These are phyloP conservation scores for Pisolithus albus DNA, from an alignment of 768 basidiomycete genomes.

Conservation along the genomic window DNA sequence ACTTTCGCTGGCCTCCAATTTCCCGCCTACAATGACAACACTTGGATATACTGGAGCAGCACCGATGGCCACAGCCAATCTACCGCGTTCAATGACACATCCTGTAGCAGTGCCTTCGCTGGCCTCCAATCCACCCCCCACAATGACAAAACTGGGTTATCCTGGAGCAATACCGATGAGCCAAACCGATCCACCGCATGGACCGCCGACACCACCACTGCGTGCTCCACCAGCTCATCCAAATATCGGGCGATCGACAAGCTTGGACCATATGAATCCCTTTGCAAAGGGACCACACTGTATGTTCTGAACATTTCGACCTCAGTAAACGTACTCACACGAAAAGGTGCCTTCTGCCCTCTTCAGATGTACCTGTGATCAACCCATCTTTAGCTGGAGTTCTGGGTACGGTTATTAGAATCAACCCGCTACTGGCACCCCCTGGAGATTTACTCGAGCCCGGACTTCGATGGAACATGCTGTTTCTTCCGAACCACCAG, in stretches of 20 bases:
- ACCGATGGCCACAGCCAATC: too few relatives aligned
- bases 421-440: conserved; percentile 63
- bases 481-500: conserved; percentile 55
- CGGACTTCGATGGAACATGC: conserved; percentile 67
- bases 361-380: conserved; percentile 62
- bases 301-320: conserved; percentile 18
- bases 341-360: conserved; percentile 5
- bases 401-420: conserved; percentile 30
- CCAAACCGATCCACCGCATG: conserved; percentile 13
- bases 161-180: background rate
- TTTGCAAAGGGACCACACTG: conserved; percentile 39
- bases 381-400: conserved; percentile 49
- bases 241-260: conserved; percentile 24
- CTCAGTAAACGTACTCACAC: conserved; percentile 7
- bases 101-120: too few relatives aligned
- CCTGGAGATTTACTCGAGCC: conserved; percentile 36
- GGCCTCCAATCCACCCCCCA: too few relatives aligned
- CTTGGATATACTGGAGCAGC: too few relatives aligned
- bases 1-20: too few relatives aligned
- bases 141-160: too few relatives aligned
- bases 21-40: too few relatives aligned
- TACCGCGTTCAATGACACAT: too few relatives aligned
- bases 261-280: conserved; percentile 27
- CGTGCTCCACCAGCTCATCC: conserved; percentile 18
- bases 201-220: background rate